Base-by-base conservation (phyloP, 129 eudicot species). In the Ambrosia trifida region DNA sequence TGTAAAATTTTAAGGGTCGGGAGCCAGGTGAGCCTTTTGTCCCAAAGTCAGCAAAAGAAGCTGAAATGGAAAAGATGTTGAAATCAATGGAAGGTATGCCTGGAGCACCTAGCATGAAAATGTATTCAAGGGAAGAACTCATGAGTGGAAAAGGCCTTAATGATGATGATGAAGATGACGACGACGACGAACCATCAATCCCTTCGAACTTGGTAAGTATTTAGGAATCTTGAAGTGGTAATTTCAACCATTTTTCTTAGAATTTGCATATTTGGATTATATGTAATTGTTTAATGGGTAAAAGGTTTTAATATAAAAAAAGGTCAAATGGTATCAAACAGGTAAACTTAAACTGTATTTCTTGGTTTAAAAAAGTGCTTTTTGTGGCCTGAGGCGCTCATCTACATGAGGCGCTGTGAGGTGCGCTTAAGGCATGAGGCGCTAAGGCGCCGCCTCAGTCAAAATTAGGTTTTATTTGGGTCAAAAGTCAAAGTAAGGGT, bases 11-110 rank as follows among this genome's bases (percentile, higher is more conserved):
- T 78, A 79, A 92, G 98, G 90, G 85, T 52, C 83, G 98, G 81
- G 80, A 76, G 18, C 96, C 97, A 2, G 98, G 98, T 62, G 97
- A 94, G 72, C 79, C 90, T 28, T 94, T 94, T 83, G 78, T 85
- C 30, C 77, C 98, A 5, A 94, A 94, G 68, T 91, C 97, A 6
- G 76, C 79, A 31, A 94, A 94, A 84, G 97, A 94, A 72, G 98
- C 98, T 78, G 98, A 94, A 86, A 90, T 94, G 98, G 98, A 87
- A 49, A 94, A 70, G 68, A 76, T 94, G 46, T 41, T 94, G 79
- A 87, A 88, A 77, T 87, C 97, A 43, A 89, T 94, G 97, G 89
- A 94, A 96, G 98, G 97, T 43, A 86, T 94, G 85, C 98, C 98
- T 6, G 98, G 98, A 74, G 98, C 98, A 51, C 98, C 98, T 40